Evolutionary conservation across 2,329 filamentous ascomycete genomes (phyloP).

Genomic region (Cucurbitaria berberidis): DNA sequence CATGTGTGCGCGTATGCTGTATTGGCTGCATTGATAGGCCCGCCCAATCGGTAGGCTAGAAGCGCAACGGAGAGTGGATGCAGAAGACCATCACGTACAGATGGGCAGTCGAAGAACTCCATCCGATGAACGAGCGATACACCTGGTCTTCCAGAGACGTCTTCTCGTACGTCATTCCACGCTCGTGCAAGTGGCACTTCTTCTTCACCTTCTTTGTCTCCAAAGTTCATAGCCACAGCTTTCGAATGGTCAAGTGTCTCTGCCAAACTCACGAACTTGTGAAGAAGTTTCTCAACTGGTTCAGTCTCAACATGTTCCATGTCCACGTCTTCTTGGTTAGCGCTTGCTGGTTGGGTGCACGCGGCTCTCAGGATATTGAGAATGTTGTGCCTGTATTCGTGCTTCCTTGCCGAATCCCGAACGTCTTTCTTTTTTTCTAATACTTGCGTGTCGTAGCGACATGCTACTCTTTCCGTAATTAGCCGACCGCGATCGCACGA

Average conservation of each 20-base stretch:
- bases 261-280: slow-evolving; percentile 5
- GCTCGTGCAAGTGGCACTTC: neutral
- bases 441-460: neutral
- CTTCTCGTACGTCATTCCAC: neutral
- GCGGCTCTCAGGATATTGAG: neutral
- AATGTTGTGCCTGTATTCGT: neutral
- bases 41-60: slow-evolving; percentile 16
- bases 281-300: neutral
- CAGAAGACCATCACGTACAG: neutral
- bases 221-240: slow-evolving; percentile 2
- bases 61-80: slow-evolving; percentile 17
- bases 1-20: slow-evolving; percentile 13
- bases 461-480: slow-evolving; percentile 7
- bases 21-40: slow-evolving; percentile 17
- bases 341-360: neutral
- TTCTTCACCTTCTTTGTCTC: neutral
- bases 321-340: neutral
- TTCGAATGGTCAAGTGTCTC: slow-evolving; percentile 2
- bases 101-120: neutral
- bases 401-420: neutral
- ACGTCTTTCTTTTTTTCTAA: neutral
- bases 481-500: neutral
- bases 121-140: neutral
- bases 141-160: neutral
- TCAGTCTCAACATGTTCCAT: neutral